Base-by-base conservation (phyloP, 1,284 basidiomycete species). In the Ustilago vetiveriae region DNA sequence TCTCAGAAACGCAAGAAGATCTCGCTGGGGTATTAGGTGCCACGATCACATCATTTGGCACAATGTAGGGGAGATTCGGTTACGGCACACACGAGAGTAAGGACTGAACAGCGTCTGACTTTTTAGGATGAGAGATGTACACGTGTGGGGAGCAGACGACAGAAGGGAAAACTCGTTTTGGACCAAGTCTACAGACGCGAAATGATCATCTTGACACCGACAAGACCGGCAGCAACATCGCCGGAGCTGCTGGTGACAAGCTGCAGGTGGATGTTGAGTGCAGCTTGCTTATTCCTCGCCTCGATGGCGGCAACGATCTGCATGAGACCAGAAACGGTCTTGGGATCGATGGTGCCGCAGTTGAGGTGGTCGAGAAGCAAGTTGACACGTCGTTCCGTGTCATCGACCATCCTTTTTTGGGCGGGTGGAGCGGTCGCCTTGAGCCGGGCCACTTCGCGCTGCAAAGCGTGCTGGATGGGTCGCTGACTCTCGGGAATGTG, bases 361-460 rank as follows among this genome's bases (percentile, higher is more conserved):
- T 97, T 97, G 72, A 97, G 84, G 26, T 89, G 89, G 81, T 97
- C 94, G 75, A 95, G 95, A 49, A 97, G 83, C 4, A 89, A 87
- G 81, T 90, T 94, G 78, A 96, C 85, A 24, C 94, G 86, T 23
- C 92, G 87, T 80, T 96, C 93, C 3, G 93, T 87, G 78, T 97
- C 94, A 60, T 94, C 92, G 0, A 89, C 88, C 74, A 94, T 86
- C 30, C 91, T 89, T 82, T 90, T 91, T 84, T 94, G 90, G 71
- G 89, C 87, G 8, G 90, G 87, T 88, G 91, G 81, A 14, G 59
- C 64, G 45, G 57, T 51, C 16, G 48, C 38, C 63, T 79, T 63
- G 22, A 59, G 62, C 66, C 66, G 68, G 22, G 48, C 44, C 13
- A 79, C 47, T 39, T 75, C 76, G 33, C 68, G 55, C 26, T 65